These are phyloP conservation scores for Phallus indusiatus DNA, from an alignment of 768 basidiomycete genomes.

Conservation along the genomic window DNA sequence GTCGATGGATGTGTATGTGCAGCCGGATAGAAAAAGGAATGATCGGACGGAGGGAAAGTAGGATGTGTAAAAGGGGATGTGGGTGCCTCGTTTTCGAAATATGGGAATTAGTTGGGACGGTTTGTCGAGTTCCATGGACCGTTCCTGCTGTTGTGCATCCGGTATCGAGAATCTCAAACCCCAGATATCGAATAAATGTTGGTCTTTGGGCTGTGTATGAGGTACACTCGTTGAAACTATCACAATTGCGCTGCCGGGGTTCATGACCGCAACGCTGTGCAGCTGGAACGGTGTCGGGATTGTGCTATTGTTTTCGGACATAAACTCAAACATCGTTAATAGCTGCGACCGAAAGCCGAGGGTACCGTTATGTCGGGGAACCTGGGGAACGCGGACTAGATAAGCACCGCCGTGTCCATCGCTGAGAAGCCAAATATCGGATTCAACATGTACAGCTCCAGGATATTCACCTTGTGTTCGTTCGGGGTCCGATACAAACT, in stretches of 20 bases:
- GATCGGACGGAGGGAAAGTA: conserved; percentile 37
- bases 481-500: not conserved
- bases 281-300: conserved; percentile 33
- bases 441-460: conserved; percentile 48
- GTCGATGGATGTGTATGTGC: conserved; percentile 38
- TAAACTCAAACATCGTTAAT: conserved; percentile 44
- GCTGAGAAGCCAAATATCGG: conserved; percentile 42
- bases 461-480: conserved; percentile 62
- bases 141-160: not conserved
- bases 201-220: conserved; percentile 12
- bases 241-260: conserved; percentile 32
- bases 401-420: conserved; percentile 69
- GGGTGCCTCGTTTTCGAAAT: conserved; percentile 64
- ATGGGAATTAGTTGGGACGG: conserved; percentile 34
- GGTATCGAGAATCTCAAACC: conserved; percentile 35
- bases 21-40: conserved; percentile 52
- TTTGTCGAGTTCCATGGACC: not conserved
- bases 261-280: conserved; percentile 29
- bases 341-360: conserved; percentile 33
- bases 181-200: conserved; percentile 49
- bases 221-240: conserved; percentile 55
- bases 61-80: conserved; percentile 53
- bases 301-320: conserved; percentile 21
- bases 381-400: conserved; percentile 41
- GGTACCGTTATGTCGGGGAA: conserved; percentile 19